Base-by-base conservation (phyloP, 495 filamentous ascomycete species). In the Peziza echinospora region DNA sequence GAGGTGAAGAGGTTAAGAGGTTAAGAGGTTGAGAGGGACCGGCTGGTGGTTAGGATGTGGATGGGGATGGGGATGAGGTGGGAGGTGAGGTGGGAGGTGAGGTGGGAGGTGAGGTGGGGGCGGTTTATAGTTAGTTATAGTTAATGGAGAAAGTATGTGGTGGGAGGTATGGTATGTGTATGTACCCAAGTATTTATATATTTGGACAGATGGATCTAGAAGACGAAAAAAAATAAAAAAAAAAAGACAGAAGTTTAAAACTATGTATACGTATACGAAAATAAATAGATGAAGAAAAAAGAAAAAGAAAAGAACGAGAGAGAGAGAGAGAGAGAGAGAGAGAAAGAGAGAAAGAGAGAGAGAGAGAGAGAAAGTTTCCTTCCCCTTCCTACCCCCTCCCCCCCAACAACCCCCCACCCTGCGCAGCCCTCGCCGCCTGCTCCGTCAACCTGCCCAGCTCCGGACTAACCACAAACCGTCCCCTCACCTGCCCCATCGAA, bases 391-490 rank as follows among this genome's bases (percentile, higher is more conserved):
- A 34, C 50, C 37, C 45, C 26, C 9, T 34, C 23, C 30, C 26
- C 26, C 42, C 21, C 21, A 11, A 41, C 5, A 24, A 47, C 26
- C 40, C 53, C 16, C 46, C 43, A 39, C 50, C 49, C 11, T 40
- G 49, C n/a, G 44, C 47, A 13, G 13, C 43, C 11, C 46, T 46
- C 21, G 42, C 41, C 9, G 47, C 49, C 2, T 19, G 46, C 21
- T 16, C 22, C 30, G 52, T 48, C 28, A 59, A 34, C 24, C 50
- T 51, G 23, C 21, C 21, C 39, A 59, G 55, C 39, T 59, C 49
- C 7, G 56, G 56, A 23, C 47, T 56, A 40, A 59, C 56, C 9
- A 59, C 52, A 47, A 48, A 59, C 37, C 52, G 58, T 7, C 56
- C 56, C 39, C 58, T 59, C 0, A 59, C 43, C 24, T 59, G 55